A percentile compares a stretch with the other conserved stretches of the same genome.
These are phyloP conservation scores for Evernia prunastri DNA, from an alignment of 495 filamentous ascomycete species.

Conservation along the genomic window DNA sequence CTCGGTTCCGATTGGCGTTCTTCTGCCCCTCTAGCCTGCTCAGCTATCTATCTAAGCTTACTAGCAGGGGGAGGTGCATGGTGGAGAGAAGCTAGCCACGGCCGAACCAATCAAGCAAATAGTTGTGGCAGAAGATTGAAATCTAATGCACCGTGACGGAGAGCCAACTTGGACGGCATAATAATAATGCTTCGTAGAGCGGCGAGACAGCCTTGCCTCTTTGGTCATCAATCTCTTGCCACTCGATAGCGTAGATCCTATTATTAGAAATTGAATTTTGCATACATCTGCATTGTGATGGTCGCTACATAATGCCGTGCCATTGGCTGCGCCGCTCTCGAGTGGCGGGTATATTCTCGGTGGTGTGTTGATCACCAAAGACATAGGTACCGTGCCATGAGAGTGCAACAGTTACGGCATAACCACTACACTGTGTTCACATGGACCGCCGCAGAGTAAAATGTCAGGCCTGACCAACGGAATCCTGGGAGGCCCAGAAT, in stretches of 20 bases:
- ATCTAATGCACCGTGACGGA: constrained; percentile 23
- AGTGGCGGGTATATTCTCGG: constrained; percentile 20
- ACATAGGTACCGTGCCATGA: too few relatives aligned
- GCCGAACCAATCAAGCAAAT: constrained; percentile 20
- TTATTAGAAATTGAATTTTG: constrained; percentile 19
- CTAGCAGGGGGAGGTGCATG: constrained; percentile 19
- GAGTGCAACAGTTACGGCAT: too few relatives aligned
- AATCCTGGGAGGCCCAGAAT: neutral
- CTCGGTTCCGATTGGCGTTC: constrained; percentile 22
- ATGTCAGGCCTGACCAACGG: neutral
- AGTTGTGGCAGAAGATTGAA: constrained; percentile 12
- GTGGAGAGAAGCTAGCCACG: neutral
- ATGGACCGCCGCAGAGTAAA: neutral
- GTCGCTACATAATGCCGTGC: neutral
- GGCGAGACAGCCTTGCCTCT: constrained; percentile 14
- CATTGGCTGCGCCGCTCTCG: constrained; percentile 15
- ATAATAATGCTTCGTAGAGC: constrained; percentile 17
- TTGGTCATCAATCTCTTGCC: constrained; percentile 20
- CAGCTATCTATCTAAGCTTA: neutral
- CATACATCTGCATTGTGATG: constrained; percentile 12
- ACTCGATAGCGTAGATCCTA: constrained; percentile 10
- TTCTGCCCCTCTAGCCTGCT: too few relatives aligned
- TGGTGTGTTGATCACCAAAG: constrained; percentile 24
- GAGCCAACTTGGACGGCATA: constrained; percentile 13
- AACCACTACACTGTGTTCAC: neutral